phyloP scores from a whole-genome alignment of 2,329 filamentous ascomycete genomes.

The Diatrype stigma region DNA sequence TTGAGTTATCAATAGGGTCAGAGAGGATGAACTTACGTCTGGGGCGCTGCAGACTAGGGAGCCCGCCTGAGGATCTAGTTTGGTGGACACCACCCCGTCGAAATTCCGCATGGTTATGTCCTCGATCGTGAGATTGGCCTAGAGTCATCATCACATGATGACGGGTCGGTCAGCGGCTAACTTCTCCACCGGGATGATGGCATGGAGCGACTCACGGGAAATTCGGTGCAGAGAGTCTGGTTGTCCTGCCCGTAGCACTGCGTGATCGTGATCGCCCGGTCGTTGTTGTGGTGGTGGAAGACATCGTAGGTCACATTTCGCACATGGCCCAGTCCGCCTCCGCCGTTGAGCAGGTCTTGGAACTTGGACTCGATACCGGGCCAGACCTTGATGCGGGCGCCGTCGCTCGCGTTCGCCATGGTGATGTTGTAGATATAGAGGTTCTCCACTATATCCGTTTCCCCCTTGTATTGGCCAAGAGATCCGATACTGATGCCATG shows the following conservation, averaged over 20 bases:
- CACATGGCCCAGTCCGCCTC: conserved; percentile 57
- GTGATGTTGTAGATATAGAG: conserved; percentile 60
- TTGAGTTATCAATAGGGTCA: too few species aligned
- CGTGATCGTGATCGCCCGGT: conserved; percentile 61
- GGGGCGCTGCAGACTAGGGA: conserved; percentile 15
- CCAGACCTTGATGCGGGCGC: conserved; percentile 72
- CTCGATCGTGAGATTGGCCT: conserved; percentile 17
- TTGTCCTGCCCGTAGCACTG: conserved; percentile 54
- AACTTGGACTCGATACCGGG: conserved; percentile 52
- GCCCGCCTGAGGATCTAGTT: conserved; percentile 14
- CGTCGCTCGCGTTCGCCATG: conserved; percentile 58
- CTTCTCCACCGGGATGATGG: too few species aligned
- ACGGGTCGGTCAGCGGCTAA: neutral
- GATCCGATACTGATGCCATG: conserved; percentile 72
- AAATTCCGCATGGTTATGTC: conserved; percentile 18
- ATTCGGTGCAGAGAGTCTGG: conserved; percentile 33
- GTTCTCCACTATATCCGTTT: conserved; percentile 65
- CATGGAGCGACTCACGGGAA: conserved; percentile 13
- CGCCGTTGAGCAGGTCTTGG: conserved; percentile 58
- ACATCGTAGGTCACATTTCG: conserved; percentile 64
- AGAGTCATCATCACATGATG: neutral
- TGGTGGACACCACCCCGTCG: conserved; percentile 12
- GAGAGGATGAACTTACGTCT: conserved; percentile 12
- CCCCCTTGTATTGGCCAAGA: conserved; percentile 60
- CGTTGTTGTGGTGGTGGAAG: conserved; percentile 57